Percentiles rank a stretch among this genome's conserved stretches.
Conservation (phyloP, 768 basidiomycete genomes). For the Cyclocybe cylindracea region DNA sequence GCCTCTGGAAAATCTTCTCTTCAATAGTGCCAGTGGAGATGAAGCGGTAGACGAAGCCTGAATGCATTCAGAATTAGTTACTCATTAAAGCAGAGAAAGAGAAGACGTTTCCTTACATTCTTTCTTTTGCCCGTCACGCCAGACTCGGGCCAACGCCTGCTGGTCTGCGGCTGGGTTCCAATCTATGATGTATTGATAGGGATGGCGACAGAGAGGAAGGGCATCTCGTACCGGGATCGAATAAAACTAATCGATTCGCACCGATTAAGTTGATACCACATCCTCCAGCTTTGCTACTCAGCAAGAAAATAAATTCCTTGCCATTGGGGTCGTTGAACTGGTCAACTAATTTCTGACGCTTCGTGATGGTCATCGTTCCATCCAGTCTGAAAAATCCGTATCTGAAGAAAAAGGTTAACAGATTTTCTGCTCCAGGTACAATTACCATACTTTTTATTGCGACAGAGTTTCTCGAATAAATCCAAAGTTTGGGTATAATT, state of each 20-base stretch:
- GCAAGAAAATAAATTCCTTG: constrained; percentile 91
- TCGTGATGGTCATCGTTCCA: constrained; percentile 89
- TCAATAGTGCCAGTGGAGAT: constrained; percentile 97
- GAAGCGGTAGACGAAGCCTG: constrained; percentile 98
- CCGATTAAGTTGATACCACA: constrained; percentile 98
- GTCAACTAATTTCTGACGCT: constrained; percentile 94
- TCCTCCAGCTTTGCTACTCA: constrained; percentile 95
- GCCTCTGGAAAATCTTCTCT: constrained; percentile 98
- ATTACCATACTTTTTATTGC: constrained; percentile 71
- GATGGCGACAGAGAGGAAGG: not conserved
- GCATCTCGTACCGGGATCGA: constrained; percentile 76
- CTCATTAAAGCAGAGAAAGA: not conserved
- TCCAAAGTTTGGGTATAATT: constrained; percentile 97
- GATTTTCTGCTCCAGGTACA: not conserved
- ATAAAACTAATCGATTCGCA: constrained; percentile 92
- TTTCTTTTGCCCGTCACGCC: constrained; percentile 99
- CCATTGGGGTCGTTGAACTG: constrained; percentile 93
- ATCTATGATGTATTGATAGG: constrained; percentile 47
- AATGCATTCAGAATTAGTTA: not conserved
- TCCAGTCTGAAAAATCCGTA: constrained; percentile 93
- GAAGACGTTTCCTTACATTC: constrained; percentile 65
- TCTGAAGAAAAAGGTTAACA: constrained; percentile 38
- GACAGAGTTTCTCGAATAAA: constrained; percentile 86
- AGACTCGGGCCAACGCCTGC: constrained; percentile 96
- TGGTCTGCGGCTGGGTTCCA: constrained; percentile 99